Evolutionary conservation across 2,329 filamentous ascomycete species (phyloP), one percentile per base, ranked within the genome.

Genomic region (Fusarium dlaminii): DNA sequence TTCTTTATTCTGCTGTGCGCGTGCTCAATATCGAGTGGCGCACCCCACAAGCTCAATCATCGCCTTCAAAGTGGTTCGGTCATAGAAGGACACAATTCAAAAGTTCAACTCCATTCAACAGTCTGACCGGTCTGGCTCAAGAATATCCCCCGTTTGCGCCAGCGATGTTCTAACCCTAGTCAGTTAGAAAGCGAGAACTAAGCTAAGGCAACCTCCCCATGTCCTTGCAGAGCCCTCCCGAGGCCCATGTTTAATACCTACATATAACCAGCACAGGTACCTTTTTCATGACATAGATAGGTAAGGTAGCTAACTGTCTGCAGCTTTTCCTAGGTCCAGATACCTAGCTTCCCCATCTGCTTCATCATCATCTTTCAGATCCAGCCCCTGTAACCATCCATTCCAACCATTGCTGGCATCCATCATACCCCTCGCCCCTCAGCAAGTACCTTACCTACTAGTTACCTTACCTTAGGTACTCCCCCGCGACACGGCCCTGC

Each of bases 21-120:
- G 66, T 68, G 70, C 74, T 71, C 73, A 72, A 57, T 56, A 30
- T 55, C n/a, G 18, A 61, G 75, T 77, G 74, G 75, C 68, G 74
- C 68, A 70, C 67, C 66, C 74, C 70, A 73, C 66, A 72, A 51
- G 40, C 60, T 70, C 57, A 56, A 62, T 54, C 46, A 43, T 62
- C 55, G 22, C 18, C 45, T 36, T 61, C 63, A 68, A 66, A 73
- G 63, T 58, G 62, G 46, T 66, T 60, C 57, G 55, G 67, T 74
- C 71, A 74, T 68, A 42, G 40, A 55, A 58, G 42, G 34, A 66
- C 60, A 62, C 37, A 46, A 48, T 14, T 45, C 55, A 46, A 18
- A 34, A 46, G 39, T 42, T 48, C 39, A 36, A 58, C 36, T 29
- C 18, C 32, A 27, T 46, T 49, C 42, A 45, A 46, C 40, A 66